Evolutionary conservation across 495 filamentous ascomycete species (phyloP).

Genomic region (Achaetomiella virescens): DNA sequence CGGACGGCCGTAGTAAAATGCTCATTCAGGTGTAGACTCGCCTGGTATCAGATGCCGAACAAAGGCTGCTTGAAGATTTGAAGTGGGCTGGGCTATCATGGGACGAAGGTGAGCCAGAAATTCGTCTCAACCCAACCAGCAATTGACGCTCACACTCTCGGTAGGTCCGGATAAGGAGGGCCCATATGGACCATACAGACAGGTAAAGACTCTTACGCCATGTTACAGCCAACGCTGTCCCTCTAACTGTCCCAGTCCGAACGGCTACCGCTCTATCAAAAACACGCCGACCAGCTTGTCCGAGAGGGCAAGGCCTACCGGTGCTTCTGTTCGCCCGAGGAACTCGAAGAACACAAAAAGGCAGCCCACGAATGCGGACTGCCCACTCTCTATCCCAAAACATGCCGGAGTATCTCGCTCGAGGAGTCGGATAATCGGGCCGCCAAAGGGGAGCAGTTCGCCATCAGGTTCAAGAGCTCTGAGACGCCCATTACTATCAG

Average conservation of each 20-base stretch:
- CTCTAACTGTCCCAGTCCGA: constrained; percentile 56
- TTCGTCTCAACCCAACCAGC: too few relatives aligned
- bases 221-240: background rate
- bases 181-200: constrained; percentile 77
- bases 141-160: constrained; percentile 16
- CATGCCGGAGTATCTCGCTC: constrained; percentile 58
- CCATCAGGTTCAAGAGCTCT: constrained; percentile 65
- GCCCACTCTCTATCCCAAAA: constrained; percentile 68
- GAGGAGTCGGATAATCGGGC: constrained; percentile 66
- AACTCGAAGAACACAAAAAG: constrained; percentile 57
- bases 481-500: constrained; percentile 52
- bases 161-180: constrained; percentile 74
- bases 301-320: constrained; percentile 71
- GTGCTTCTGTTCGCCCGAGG: constrained; percentile 80
- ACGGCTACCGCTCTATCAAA: constrained; percentile 63
- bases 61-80: constrained; percentile 68
- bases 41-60: constrained; percentile 65
- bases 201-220: constrained; percentile 43
- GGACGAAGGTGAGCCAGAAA: constrained; percentile 69
- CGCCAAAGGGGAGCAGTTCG: constrained; percentile 60
- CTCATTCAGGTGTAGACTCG: constrained; percentile 26
- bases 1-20: background rate
- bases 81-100: constrained; percentile 84
- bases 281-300: constrained; percentile 66
- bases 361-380: constrained; percentile 53